Percentiles rank a stretch among this genome's conserved stretches.
Evolutionary conservation across 1,139 yeast genomes (phyloP).

Genomic region (Diutina siamensis): DNA sequence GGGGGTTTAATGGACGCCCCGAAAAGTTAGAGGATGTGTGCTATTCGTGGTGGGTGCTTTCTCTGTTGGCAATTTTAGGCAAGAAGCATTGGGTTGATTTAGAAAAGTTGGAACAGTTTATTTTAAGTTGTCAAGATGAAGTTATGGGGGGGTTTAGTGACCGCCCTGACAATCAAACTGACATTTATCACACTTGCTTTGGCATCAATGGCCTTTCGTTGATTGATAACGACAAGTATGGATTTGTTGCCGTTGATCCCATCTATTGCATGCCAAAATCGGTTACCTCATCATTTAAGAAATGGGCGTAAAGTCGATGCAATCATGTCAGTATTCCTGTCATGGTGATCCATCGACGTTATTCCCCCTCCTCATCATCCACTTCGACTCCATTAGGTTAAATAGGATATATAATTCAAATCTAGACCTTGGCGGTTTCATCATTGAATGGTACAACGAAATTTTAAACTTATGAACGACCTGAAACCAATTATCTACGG

Average conservation of each 20-base stretch:
- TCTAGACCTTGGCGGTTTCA: too few relatives aligned
- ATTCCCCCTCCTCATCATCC: background rate
- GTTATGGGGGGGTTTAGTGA: constrained; percentile 86
- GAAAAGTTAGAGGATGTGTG: constrained; percentile 86
- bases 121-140: constrained; percentile 64
- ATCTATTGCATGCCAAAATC: constrained; percentile 73
- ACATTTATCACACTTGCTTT: constrained; percentile 85
- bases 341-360: too few relatives aligned
- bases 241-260: constrained; percentile 61
- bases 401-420: too few relatives aligned
- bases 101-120: constrained; percentile 48
- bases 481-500: too few relatives aligned
- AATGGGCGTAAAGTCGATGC: background rate
- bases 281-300: background rate
- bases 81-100: constrained; percentile 67
- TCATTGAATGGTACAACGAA: background rate
- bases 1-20: constrained; percentile 83
- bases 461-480: background rate
- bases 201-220: constrained; percentile 75
- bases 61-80: constrained; percentile 52
- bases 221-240: constrained; percentile 29
- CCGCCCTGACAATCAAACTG: constrained; percentile 82
- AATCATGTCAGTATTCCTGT: background rate
- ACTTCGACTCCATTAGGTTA: too few relatives aligned
- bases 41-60: constrained; percentile 83